phyloP scores from a whole-genome alignment of 805 yeast genomes.

The Wickerhamia fluorescens region DNA sequence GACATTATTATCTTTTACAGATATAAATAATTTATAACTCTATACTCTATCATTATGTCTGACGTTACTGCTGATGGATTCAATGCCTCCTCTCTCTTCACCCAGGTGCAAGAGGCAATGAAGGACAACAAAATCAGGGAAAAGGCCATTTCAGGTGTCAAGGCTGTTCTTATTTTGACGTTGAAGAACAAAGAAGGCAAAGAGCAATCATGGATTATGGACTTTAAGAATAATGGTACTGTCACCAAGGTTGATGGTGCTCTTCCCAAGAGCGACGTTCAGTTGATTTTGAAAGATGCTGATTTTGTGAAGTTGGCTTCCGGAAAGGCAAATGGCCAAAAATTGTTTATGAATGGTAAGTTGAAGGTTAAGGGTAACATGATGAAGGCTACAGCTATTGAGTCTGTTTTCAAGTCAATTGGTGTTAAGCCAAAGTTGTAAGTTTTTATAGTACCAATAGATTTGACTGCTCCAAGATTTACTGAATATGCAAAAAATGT shows the following conservation, averaged over 20 bases:
- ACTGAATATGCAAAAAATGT: too few species aligned
- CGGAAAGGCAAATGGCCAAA: constrained; percentile 82
- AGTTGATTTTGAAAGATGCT: constrained; percentile 55
- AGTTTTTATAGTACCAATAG: constrained; percentile 1
- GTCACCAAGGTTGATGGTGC: constrained; percentile 35
- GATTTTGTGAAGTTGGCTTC: constrained; percentile 64
- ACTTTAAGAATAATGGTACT: constrained; percentile 55
- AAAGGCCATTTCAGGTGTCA: constrained; percentile 42
- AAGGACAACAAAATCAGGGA: constrained; percentile 27
- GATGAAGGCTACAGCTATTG: constrained; percentile 81
- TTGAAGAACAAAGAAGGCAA: constrained; percentile 56
- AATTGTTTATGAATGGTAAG: constrained; percentile 76
- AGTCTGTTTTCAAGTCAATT: constrained; percentile 51
- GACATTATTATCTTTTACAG: too few species aligned
- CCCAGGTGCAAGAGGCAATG: constrained; percentile 32
- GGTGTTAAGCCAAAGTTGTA: constrained; percentile 41
- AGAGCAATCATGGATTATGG: constrained; percentile 58
- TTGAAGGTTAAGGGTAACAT: constrained; percentile 85
- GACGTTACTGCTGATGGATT: constrained; percentile 30
- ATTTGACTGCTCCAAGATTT: background rate
- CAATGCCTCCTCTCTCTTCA: constrained; percentile 36
- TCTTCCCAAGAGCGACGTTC: constrained; percentile 54
- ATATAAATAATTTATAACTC: too few species aligned
- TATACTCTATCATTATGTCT: too few species aligned
- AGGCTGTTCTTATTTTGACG: constrained; percentile 59